phyloP scores from a whole-genome alignment of 2,329 filamentous ascomycete genomes.

The Claviceps sorghi region DNA sequence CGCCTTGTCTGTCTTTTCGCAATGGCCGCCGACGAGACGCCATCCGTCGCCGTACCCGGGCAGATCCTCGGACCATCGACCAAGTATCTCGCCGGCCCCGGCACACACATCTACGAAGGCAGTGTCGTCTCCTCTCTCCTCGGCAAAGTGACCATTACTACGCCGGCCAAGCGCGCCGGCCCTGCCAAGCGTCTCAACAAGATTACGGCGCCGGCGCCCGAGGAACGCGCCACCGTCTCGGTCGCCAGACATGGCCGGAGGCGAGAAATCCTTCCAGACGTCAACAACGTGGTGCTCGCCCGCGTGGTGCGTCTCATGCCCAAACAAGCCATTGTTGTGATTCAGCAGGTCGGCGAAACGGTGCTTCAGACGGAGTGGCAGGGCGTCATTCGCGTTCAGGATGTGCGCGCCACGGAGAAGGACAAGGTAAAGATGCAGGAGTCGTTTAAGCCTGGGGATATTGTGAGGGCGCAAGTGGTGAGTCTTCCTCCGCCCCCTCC shows the following conservation, averaged over 20 bases:
- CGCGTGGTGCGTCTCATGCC: slow-evolving; percentile 75
- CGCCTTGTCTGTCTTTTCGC: background rate
- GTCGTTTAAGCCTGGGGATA: slow-evolving; percentile 82
- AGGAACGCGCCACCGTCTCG: slow-evolving; percentile 38
- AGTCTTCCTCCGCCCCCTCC: slow-evolving; percentile 16
- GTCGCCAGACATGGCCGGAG: slow-evolving; percentile 36
- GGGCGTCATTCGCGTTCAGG: slow-evolving; percentile 73
- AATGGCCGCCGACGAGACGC: slow-evolving; percentile 23
- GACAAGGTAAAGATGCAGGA: slow-evolving; percentile 86
- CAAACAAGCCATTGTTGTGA: slow-evolving; percentile 71
- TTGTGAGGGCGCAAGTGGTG: slow-evolving; percentile 74
- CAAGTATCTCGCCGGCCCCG: slow-evolving; percentile 59
- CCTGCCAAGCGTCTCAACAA: slow-evolving; percentile 46
- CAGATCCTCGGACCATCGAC: slow-evolving; percentile 57
- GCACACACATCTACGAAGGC: slow-evolving; percentile 66
- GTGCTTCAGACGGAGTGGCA: slow-evolving; percentile 70
- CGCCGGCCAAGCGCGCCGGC: slow-evolving; percentile 30
- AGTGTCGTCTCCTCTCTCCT: slow-evolving; percentile 72
- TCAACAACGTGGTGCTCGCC: slow-evolving; percentile 67
- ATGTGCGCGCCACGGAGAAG: slow-evolving; percentile 89
- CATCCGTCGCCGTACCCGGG: slow-evolving; percentile 62
- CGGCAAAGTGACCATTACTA: slow-evolving; percentile 48
- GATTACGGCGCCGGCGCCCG: slow-evolving; percentile 31
- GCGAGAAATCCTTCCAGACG: slow-evolving; percentile 65
- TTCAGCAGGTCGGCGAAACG: slow-evolving; percentile 63